Evolutionary conservation across 495 filamentous ascomycete species (phyloP).

Genomic region (Aspergillus sclerotiicarbonarius): DNA sequence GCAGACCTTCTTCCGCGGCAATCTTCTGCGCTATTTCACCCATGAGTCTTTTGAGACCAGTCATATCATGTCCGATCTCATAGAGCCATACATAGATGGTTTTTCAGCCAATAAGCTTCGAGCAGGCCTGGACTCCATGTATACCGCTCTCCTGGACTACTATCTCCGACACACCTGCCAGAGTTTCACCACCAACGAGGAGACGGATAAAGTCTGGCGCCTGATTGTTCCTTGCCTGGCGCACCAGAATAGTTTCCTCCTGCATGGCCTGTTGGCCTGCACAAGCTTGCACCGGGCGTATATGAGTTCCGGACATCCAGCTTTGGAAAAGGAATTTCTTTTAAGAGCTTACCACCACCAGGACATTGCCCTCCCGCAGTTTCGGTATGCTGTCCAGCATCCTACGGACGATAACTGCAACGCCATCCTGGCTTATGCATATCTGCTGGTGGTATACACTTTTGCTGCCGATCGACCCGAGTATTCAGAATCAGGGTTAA

Average conservation of each 20-base stretch:
- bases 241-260: slow-evolving; percentile 24
- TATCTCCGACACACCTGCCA: slow-evolving; percentile 22
- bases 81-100: not conserved
- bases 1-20: slow-evolving; percentile 32
- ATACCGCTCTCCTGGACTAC: slow-evolving; percentile 16
- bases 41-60: slow-evolving; percentile 4
- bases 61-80: not conserved
- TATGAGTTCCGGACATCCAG: slow-evolving; percentile 6
- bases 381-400: slow-evolving; percentile 27
- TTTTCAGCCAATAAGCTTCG: not conserved
- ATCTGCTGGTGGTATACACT: slow-evolving; percentile 33
- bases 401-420: slow-evolving; percentile 27
- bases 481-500: not conserved
- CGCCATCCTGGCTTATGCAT: slow-evolving; percentile 35
- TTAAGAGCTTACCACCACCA: slow-evolving; percentile 28
- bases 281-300: slow-evolving; percentile 31
- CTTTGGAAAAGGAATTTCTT: slow-evolving; percentile 14
- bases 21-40: slow-evolving; percentile 28
- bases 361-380: slow-evolving; percentile 29
- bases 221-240: slow-evolving; percentile 24
- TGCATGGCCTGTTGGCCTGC: slow-evolving; percentile 37
- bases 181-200: slow-evolving; percentile 12
- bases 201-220: slow-evolving; percentile 21
- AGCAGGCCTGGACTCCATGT: slow-evolving; percentile 14
- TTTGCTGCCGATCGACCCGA: not conserved